Base-by-base conservation (phyloP, 768 basidiomycete genomes). In the Leccinum variicolor region DNA sequence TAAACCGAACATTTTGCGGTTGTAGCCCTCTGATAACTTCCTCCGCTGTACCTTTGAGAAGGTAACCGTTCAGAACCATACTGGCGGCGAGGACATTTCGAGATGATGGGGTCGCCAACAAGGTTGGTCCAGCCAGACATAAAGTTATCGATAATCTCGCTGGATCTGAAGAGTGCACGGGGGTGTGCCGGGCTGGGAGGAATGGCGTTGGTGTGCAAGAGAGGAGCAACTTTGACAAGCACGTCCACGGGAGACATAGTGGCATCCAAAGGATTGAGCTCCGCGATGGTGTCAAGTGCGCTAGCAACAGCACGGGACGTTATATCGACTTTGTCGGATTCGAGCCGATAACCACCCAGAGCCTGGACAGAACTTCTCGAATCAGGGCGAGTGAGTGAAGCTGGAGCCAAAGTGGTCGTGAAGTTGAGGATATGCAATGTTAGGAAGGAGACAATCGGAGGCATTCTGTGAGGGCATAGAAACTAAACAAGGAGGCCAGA, bases 371-470 rank as follows among this genome's bases (percentile, higher is more conserved):
- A 61, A 6, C 33, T 46, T 58, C 58, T 69, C 11, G 58, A 68
- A 63, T 74, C 76, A 67, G 77, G 74, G 58, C 81, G 73, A 63
- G 80, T 64, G 72, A 84, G 63, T 57, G 83, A 70, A 17, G 81
- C 78, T 33, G 85, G 81, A 0, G 94, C 89, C 50, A 99, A 83
- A 0, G 97, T 94, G 0, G 95, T 90, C 71, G 88, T 89, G 57
- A 98, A 84, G 77, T 98, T 98, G 61, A 97, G 82, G 54, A 94
- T 84, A 64, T 99, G 97, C 3, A 99, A 76, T 0, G 86, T 86
- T 63, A 96, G 80, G 83, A 98, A 99, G 3, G 94, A 87, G 17
- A 87, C 86, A 63, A 99, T 92, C 86, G 87, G 61, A 54, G 45
- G 41, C 15, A 48, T 45, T 50, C 10, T 47, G 36, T 58, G 47